Base-by-base conservation (phyloP, 306 rosid species). In the Trifolium dubium region DNA sequence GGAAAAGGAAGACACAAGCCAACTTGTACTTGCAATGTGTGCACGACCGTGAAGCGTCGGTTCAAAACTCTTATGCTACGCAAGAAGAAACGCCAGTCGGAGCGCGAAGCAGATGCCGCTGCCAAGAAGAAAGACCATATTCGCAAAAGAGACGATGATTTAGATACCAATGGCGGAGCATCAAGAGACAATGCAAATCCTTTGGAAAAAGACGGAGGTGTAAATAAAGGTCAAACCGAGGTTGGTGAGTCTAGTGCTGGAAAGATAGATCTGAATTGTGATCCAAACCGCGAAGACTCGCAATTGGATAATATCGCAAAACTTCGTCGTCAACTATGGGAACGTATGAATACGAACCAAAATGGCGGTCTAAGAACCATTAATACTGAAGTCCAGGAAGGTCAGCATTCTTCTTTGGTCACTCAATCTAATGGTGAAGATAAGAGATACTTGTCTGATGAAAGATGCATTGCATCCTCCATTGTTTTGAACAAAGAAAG, bases 1-100 rank as follows among this genome's bases (percentile, higher is more conserved):
- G 99, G 99, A 60, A 95, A 92, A 82, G 98, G 98, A 14, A 92
- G 84, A 83, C 99, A 92, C 80, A 86, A 86, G 79, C 83, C 96
- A 11, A 83, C 93, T 6, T 95, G 99, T 74, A 87, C 92, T 53
- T 92, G 99, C 88, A 89, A 94, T 0, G 99, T 92, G 61, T 94
- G 99, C 88, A 64, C 85, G 85, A 92, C 96, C 0, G 97, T 94
- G 68, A 92, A 88, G 82, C 96, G 99, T 64, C 92, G 99, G 51
- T 94, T 92, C 80, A 92, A 85, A 87, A 94, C 99, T 78, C 89
- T 92, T 6, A 92, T 88, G 99, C 77, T 84, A 72, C 88, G 95
- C 3, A 94, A 90, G 90, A 88, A 87, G 92, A 89, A 86, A 79
- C 92, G 95, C 61, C 96, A 83, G 72, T 88, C 86, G 0, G 97